These are phyloP conservation scores for Yarrowia deformans DNA, from an alignment of 805 yeast genomes.

Conservation along the genomic window DNA sequence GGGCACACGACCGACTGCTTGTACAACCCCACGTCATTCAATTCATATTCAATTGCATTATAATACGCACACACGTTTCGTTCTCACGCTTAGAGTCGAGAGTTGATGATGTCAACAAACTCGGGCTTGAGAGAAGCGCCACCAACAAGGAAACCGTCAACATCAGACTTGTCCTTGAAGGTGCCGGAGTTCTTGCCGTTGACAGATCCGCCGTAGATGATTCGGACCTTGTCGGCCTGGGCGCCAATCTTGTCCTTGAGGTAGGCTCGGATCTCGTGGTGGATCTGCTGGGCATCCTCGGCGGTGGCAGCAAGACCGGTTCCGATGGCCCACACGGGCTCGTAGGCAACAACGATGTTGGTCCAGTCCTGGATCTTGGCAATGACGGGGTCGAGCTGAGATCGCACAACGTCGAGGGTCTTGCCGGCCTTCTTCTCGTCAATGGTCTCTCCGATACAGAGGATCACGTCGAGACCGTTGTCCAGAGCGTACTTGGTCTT, in stretches of 20 bases:
- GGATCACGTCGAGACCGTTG: slow-evolving; percentile 85
- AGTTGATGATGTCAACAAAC: slow-evolving; percentile 92
- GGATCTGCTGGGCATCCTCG: slow-evolving; percentile 96
- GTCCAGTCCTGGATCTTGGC: slow-evolving; percentile 87
- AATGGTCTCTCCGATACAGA: slow-evolving; percentile 96
- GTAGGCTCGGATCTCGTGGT: slow-evolving; percentile 84
- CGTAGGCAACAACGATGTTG: slow-evolving; percentile 93
- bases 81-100: slow-evolving; percentile 64
- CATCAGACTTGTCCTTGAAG: slow-evolving; percentile 90
- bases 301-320: slow-evolving; percentile 99
- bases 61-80: no score
- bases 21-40: no score
- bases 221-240: slow-evolving; percentile 81
- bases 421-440: slow-evolving; percentile 91
- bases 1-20: no score
- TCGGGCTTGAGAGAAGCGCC: slow-evolving; percentile 99
- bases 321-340: slow-evolving; percentile 99
- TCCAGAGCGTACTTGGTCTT: slow-evolving; percentile 95
- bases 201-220: slow-evolving; percentile 98
- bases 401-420: slow-evolving; percentile 84
- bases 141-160: slow-evolving; percentile 98
- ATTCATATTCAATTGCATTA: no score
- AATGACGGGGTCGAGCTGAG: slow-evolving; percentile 89
- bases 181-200: slow-evolving; percentile 91
- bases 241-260: slow-evolving; percentile 79